Conservation (phyloP, 768 basidiomycete species). For the Russula compacta region DNA sequence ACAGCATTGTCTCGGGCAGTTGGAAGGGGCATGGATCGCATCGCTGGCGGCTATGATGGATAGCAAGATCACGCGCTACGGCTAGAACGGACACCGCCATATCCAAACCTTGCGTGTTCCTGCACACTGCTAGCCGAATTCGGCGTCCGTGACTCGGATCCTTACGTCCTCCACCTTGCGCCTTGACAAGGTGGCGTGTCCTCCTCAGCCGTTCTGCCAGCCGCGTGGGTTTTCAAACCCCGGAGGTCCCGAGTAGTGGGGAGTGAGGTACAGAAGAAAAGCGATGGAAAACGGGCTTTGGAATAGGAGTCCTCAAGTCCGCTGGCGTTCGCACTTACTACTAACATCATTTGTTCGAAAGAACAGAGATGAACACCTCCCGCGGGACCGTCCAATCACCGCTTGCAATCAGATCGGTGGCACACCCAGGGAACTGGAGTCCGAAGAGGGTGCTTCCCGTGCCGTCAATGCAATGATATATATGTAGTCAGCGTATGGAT, state of each 20-base stretch:
- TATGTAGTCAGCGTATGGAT: conserved; percentile 3
- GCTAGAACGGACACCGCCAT: conserved; percentile 14
- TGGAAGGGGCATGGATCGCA: conserved; percentile 8
- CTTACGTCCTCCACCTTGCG: conserved; percentile 10
- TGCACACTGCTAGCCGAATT: conserved; percentile 14
- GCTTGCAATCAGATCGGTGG: conserved; percentile 18
- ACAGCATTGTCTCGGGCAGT: conserved; percentile 11
- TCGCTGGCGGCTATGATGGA: conserved; percentile 8
- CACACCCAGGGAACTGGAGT: conserved; percentile 13
- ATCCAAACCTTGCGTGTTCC: conserved; percentile 14
- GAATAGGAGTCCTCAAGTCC: conserved; percentile 17
- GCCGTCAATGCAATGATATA: conserved; percentile 12
- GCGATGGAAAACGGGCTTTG: conserved; percentile 1
- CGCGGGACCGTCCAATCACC: conserved; percentile 18
- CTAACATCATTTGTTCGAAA: conserved; percentile 13
- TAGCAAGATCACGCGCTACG: conserved; percentile 18
- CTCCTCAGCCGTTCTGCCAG: neutral
- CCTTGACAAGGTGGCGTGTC: conserved; percentile 16
- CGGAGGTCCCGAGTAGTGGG: conserved; percentile 9
- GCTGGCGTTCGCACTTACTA: conserved; percentile 10
- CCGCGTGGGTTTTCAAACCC: conserved; percentile 11
- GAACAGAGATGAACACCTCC: conserved; percentile 5
- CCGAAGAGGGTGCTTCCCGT: conserved; percentile 14
- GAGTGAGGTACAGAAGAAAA: conserved; percentile 6
- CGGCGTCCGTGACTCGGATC: conserved; percentile 17